Evolutionary conservation across 768 basidiomycete species (phyloP).

Genomic region (Russula sp.): DNA sequence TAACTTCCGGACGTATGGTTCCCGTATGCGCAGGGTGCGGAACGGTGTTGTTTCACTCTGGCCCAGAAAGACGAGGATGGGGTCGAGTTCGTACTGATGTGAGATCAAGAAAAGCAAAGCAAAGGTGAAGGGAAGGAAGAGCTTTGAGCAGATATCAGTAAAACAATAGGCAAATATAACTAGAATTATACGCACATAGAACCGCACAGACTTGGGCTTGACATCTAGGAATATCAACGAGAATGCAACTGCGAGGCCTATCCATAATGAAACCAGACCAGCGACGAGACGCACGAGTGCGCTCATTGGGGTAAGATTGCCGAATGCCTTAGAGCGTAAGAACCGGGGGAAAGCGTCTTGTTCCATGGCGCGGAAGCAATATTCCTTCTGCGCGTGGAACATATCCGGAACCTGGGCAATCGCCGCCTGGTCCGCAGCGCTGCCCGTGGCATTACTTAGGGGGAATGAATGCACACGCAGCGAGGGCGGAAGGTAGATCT

Average conservation of each 20-base stretch:
- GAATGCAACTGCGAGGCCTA: constrained; percentile 87
- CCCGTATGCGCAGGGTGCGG: constrained; percentile 83
- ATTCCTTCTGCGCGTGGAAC: constrained; percentile 96
- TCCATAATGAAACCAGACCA: constrained; percentile 86
- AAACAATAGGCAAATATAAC: constrained; percentile 1
- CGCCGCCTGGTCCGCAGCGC: constrained; percentile 57
- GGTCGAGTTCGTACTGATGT: constrained; percentile 96
- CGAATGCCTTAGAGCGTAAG: constrained; percentile 94
- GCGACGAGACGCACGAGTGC: constrained; percentile 78
- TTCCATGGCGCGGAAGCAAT: constrained; percentile 93
- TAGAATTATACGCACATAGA: constrained; percentile 69
- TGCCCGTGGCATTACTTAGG: constrained; percentile 66
- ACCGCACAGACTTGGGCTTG: constrained; percentile 82
- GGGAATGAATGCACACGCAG: constrained; percentile 91
- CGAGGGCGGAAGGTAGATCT: constrained; percentile 93
- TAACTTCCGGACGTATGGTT: constrained; percentile 90
- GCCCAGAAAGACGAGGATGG: constrained; percentile 86
- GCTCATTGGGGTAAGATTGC: constrained; percentile 89
- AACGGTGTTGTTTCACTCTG: constrained; percentile 97
- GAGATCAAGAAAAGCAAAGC: constrained; percentile 88
- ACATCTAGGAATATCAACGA: constrained; percentile 91
- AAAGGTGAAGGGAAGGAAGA: constrained; percentile 89
- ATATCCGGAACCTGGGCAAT: constrained; percentile 94
- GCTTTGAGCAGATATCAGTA: constrained; percentile 37
- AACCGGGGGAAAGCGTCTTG: constrained; percentile 93